A percentile compares a stretch with the other conserved stretches of the same genome.
phyloP scores from a whole-genome alignment of 192 early-diverging fungal species.

The Mortierella alpina region DNA sequence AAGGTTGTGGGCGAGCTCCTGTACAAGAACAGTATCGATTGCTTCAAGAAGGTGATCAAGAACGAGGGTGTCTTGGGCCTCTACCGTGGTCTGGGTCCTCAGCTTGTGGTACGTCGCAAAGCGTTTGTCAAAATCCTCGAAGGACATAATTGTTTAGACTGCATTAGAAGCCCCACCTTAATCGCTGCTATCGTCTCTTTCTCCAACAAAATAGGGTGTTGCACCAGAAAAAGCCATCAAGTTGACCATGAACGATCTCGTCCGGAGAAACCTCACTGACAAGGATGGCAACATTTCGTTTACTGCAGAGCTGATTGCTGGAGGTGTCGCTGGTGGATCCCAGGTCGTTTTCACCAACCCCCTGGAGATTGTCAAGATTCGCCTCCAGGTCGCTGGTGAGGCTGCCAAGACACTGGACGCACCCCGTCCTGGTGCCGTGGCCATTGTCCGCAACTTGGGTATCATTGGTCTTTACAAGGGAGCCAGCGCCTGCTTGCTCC shows the following conservation, averaged over 20 bases:
- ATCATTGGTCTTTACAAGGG: conserved; percentile 95
- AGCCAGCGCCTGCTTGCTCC: conserved; percentile 90
- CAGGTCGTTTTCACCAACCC: conserved; percentile 97
- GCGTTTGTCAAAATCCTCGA: neutral
- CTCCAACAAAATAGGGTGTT: conserved; percentile 67
- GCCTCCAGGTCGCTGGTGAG: conserved; percentile 91
- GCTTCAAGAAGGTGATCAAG: conserved; percentile 93
- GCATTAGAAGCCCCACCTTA: neutral
- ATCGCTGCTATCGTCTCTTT: neutral
- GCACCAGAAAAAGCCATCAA: conserved; percentile 99
- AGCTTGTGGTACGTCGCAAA: conserved; percentile 76
- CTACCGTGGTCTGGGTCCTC: conserved; percentile 93
- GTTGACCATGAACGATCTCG: conserved; percentile 95
- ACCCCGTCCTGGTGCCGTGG: conserved; percentile 79
- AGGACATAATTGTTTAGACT: neutral
- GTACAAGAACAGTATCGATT: conserved; percentile 96
- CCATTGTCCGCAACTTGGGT: conserved; percentile 91
- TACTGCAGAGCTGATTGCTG: conserved; percentile 86
- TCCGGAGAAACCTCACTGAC: conserved; percentile 75
- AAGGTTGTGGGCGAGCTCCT: conserved; percentile 89
- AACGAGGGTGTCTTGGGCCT: conserved; percentile 92
- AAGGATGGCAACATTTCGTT: conserved; percentile 80
- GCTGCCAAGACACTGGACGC: conserved; percentile 64
- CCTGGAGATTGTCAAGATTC: conserved; percentile 98
- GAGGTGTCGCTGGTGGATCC: conserved; percentile 86